Base-by-base conservation (phyloP, 2,329 filamentous ascomycete genomes). In the Byssothecium circinans region DNA sequence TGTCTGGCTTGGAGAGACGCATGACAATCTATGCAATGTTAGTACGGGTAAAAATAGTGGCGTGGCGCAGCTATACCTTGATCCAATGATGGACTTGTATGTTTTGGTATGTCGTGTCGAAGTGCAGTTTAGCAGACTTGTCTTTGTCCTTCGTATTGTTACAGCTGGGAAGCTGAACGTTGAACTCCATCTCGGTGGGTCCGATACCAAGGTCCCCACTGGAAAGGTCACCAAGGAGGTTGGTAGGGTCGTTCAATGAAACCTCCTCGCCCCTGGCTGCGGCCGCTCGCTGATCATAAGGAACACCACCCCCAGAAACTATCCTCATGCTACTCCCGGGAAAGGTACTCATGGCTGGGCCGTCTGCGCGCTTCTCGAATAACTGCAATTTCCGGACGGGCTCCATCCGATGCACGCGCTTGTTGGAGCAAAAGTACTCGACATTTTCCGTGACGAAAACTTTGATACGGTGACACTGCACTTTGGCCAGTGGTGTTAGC, bases 61-160 rank as follows among this genome's bases (percentile, higher is more conserved):
- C 4, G n/a, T 2, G 10, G 19, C 12, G 7, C 8, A 25, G 23
- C 40, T 79, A 54, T 75, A 90, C 89, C 82, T 96, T 96, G 70
- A 96, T 95, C 91, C 91, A 96, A 68, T 96, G 91, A 67, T 89
- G 90, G 44, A 96, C 91, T 62, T 94, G 89, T 43, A 95, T 92
- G 54, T 95, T 95, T 64, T 90, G 88, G 78, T 92, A 96, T 47
- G 90, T 95, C 45, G 90, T 95, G 66, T 96, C 91, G 43, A 92
- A 92, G 67, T 96, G 87, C 49, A 96, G 74, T 50, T 83, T 81
- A 49, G 82, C 79, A 20, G 70, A 64, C 53, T 80, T 78, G 62
- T 91, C 86, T 38, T 86, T 87, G 18, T 87, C 83, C 57, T 75
- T 80, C 86, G 95, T 91, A 64, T 86, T 86, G 58, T 89, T 84